Evolutionary conservation across 129 eudicot species (phyloP).

Genomic region (Saposhnikovia divaricata): DNA sequence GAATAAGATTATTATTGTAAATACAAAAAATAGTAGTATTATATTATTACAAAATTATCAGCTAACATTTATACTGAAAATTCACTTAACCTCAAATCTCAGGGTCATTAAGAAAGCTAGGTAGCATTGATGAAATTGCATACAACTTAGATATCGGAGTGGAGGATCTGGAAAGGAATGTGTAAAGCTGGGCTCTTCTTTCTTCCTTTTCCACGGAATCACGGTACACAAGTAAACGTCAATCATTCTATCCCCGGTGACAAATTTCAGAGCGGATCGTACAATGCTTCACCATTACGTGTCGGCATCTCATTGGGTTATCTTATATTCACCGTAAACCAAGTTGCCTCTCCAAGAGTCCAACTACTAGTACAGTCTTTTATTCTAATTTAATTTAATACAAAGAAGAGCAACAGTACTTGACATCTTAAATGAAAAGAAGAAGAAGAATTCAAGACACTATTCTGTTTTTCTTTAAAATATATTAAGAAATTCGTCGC

Average conservation of each 20-base stretch:
- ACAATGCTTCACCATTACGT: not conserved
- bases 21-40: no score
- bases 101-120: no score
- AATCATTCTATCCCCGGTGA: not conserved
- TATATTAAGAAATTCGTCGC: no score
- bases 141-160: not conserved
- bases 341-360: not conserved
- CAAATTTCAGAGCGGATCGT: not conserved
- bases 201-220: not conserved
- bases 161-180: not conserved
- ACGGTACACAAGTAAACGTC: slow-evolving; percentile 1
- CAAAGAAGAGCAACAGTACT: not conserved
- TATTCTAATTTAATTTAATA: not conserved
- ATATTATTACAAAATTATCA: no score
- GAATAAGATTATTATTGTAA: no score
- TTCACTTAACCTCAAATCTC: no score
- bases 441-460: not conserved
- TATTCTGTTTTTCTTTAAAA: no score
- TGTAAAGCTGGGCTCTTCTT: not conserved
- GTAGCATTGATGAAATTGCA: no score
- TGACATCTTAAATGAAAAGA: not conserved
- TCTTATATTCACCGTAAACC: not conserved
- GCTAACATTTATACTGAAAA: no score
- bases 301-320: not conserved
- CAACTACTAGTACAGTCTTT: not conserved